A percentile compares a stretch with the other conserved stretches of the same genome.
Conservation (phyloP, 345 rosid species). For the Populus nigra region DNA sequence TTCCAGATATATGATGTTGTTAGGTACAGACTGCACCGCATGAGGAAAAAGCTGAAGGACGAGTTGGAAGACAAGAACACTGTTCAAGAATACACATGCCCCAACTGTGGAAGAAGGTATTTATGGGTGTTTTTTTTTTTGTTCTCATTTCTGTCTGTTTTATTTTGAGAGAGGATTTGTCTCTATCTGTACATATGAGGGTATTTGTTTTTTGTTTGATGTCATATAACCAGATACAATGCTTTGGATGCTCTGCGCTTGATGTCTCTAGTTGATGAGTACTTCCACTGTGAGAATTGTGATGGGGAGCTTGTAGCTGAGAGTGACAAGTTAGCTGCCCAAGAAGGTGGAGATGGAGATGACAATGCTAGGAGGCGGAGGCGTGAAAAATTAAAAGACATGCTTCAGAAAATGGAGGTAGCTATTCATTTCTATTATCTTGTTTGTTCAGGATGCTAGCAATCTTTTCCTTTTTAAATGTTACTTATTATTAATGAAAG, state of each 20-base stretch:
- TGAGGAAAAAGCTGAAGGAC: constrained; percentile 77
- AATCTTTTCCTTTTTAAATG: background rate
- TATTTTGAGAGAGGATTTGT: no score
- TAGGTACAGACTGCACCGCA: constrained; percentile 65
- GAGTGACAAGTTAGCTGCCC: constrained; percentile 74
- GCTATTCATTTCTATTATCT: background rate
- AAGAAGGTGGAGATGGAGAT: constrained; percentile 87
- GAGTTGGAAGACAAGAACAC: constrained; percentile 85
- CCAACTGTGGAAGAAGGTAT: constrained; percentile 82
- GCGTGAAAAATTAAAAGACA: constrained; percentile 68
- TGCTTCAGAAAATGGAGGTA: constrained; percentile 84
- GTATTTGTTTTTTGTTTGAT: background rate
- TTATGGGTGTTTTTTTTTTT: constrained; percentile 14
- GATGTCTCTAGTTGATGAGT: constrained; percentile 63
- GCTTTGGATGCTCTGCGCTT: constrained; percentile 81
- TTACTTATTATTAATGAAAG: background rate
- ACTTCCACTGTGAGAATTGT: constrained; percentile 85
- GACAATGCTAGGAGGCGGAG: constrained; percentile 82
- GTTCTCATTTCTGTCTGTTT: background rate
- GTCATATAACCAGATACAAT: constrained; percentile 54
- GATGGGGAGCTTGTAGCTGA: constrained; percentile 87
- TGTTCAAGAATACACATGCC: constrained; percentile 85
- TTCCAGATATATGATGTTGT: constrained; percentile 77
- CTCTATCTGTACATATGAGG: background rate
- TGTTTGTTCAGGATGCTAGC: background rate